These are phyloP conservation scores for Ceratocystis eucalypticola DNA, from an alignment of 2,329 filamentous ascomycete genomes.

Conservation along the genomic window DNA sequence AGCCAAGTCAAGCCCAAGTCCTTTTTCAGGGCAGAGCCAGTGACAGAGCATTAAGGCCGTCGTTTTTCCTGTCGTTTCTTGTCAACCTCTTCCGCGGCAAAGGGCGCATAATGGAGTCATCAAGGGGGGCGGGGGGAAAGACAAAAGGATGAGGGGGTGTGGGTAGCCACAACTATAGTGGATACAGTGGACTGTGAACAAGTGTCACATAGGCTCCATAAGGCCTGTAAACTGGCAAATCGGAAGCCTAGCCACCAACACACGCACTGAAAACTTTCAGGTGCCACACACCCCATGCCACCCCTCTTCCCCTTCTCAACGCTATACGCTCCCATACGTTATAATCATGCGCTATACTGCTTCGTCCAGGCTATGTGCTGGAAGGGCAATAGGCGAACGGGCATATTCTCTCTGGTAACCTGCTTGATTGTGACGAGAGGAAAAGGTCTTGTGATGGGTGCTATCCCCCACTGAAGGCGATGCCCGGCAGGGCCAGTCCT, in stretches of 20 bases:
- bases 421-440: neutral
- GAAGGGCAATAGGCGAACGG: neutral
- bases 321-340: neutral
- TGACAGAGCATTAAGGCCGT: too few species aligned
- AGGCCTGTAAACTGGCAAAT: neutral
- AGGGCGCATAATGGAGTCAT: neutral
- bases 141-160: neutral
- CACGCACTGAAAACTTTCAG: constrained; percentile 4
- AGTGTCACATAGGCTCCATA: neutral
- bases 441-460: too few species aligned
- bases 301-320: neutral
- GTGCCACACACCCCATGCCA: neutral
- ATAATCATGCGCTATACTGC: neutral
- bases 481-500: too few species aligned
- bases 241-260: neutral
- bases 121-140: neutral
- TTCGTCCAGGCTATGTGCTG: neutral
- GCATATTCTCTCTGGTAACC: neutral
- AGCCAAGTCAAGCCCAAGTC: neutral
- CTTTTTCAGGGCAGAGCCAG: neutral
- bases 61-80: too few species aligned
- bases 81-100: constrained; percentile 1
- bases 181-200: neutral
- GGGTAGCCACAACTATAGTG: neutral
- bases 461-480: too few species aligned